Percentiles rank a stretch among this genome's conserved stretches.
Evolutionary conservation across 768 basidiomycete species (phyloP).

Genomic region (Glaciozyma martinii): DNA sequence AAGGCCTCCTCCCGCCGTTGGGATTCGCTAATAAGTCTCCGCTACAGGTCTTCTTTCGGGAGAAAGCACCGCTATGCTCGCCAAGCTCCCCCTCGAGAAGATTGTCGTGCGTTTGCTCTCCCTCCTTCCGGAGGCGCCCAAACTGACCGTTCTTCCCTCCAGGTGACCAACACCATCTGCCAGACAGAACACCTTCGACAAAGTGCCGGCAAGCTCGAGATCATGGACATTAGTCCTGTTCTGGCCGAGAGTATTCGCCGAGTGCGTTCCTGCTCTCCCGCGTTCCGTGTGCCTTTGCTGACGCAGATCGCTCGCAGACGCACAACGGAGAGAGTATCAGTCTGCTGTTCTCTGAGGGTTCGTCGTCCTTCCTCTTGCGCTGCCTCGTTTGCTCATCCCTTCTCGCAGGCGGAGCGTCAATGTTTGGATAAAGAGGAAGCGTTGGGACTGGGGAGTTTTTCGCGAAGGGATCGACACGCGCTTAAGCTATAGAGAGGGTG

Average conservation of each 20-base stretch:
- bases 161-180: slow-evolving; percentile 94
- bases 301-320: slow-evolving; percentile 41
- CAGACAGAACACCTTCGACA: slow-evolving; percentile 54
- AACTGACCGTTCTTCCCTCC: neutral
- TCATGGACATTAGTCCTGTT: slow-evolving; percentile 81
- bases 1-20: slow-evolving; percentile 26
- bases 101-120: slow-evolving; percentile 58
- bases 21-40: slow-evolving; percentile 16
- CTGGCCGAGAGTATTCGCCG: slow-evolving; percentile 93
- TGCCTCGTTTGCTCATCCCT: too few relatives aligned
- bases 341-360: slow-evolving; percentile 52
- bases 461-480: too few relatives aligned
- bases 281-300: neutral
- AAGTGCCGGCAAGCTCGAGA: slow-evolving; percentile 64
- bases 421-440: too few relatives aligned
- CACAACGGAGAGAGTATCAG: slow-evolving; percentile 92
- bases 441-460: too few relatives aligned
- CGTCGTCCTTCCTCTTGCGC: too few relatives aligned
- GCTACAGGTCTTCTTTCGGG: slow-evolving; percentile 66
- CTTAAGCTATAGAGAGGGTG: too few relatives aligned
- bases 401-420: too few relatives aligned
- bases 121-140: slow-evolving; percentile 12
- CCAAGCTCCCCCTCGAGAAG: slow-evolving; percentile 65
- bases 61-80: slow-evolving; percentile 57
- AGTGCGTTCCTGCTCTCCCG: slow-evolving; percentile 10